Percentiles rank a stretch among this genome's conserved stretches.
Evolutionary conservation across 441 rosid genomes (phyloP).

Genomic region (Dalechampia spathulata): DNA sequence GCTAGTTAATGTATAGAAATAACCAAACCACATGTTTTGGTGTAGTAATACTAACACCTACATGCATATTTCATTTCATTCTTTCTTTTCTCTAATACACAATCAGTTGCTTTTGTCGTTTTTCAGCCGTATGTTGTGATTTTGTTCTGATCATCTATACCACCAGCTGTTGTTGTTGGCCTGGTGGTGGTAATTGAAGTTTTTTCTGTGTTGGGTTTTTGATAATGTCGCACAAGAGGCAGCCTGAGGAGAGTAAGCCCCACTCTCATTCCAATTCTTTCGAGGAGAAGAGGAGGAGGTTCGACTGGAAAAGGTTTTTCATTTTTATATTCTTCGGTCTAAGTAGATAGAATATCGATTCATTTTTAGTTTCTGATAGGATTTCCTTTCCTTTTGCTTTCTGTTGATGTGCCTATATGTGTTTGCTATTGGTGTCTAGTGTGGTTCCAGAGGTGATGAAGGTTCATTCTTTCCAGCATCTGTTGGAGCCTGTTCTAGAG

Average conservation of each 20-base stretch:
- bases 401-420: slow-evolving; percentile 15
- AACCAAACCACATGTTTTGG: no score
- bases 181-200: slow-evolving; percentile 1
- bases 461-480: slow-evolving; percentile 57
- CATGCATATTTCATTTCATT: no score
- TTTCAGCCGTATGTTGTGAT: no score
- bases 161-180: slow-evolving; percentile 7
- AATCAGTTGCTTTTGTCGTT: no score
- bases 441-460: slow-evolving; percentile 92
- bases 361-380: not conserved
- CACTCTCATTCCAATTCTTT: slow-evolving; percentile 35
- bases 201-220: not conserved
- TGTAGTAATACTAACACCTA: no score
- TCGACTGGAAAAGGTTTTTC: slow-evolving; percentile 28
- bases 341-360: no score
- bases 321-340: no score
- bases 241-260: slow-evolving; percentile 55
- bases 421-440: slow-evolving; percentile 35
- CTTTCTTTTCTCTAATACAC: no score
- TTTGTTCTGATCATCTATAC: not conserved
- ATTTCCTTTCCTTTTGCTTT: not conserved
- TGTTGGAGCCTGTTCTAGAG: slow-evolving; percentile 81
- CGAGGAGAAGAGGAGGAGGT: slow-evolving; percentile 63
- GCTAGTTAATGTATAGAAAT: no score
- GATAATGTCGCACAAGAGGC: slow-evolving; percentile 81